Base-by-base conservation (phyloP, 306 rosid species). In the Cyamopsis tetragonoloba region DNA sequence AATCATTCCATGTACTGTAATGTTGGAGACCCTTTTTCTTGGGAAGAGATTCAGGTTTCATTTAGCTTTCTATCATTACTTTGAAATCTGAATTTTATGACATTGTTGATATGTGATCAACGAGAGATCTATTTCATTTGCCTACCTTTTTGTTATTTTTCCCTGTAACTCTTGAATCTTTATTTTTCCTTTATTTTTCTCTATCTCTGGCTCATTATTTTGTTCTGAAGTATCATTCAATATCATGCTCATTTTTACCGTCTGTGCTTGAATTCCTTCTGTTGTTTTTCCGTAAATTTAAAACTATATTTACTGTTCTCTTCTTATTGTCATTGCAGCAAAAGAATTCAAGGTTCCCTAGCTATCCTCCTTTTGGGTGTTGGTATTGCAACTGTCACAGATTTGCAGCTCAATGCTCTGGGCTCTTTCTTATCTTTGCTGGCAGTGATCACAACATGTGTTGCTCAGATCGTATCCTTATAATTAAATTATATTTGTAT, bases 381-480 rank as follows among this genome's bases (percentile, higher is more conserved):
- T 49, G 98, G 98, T 76, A 84, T 92, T 74, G 96, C 96, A 32
- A 92, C 98, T 56, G 82, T 92, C 68, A 92, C 96, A 8, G 98
- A 92, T 79, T 83, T 92, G 79, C 98, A 92, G 82, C 87, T 92
- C 54, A 92, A 92, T 70, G 88, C 88, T 55, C 64, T 89, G 32
- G 98, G 98, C 55, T 84, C 89, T 76, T 64, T 81, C 86, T 75
- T 92, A 75, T 89, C 98, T 70, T 72, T 89, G 2, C 93, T 92
- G 22, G 98, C 98, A 4, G 80, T 92, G 76, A 71, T 89, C 74
- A 89, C 98, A 64, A 92, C 98, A 18, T 92, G 96, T 0, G 85
- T 92, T 80, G 96, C 98, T 71, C 98, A 92, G 73, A 92, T 92
- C 80, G 98, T 92, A 92, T 92, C 98, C 96, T 89, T 47, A 48